Evolutionary conservation across 768 basidiomycete species (phyloP).

Genomic region (Arthromyces matolae): DNA sequence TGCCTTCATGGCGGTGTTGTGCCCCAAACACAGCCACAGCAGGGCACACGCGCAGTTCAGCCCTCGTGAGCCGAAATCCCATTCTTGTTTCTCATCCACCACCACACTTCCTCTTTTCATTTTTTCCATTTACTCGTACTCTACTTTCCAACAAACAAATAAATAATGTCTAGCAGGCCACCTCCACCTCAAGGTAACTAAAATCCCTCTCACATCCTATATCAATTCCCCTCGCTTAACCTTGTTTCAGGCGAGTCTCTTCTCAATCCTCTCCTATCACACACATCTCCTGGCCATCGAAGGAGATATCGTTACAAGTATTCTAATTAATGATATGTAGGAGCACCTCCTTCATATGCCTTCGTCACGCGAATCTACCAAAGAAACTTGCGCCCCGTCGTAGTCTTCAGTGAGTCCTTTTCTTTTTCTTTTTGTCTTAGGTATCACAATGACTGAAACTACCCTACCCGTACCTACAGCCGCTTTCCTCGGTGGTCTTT

Average conservation of each 20-base stretch:
- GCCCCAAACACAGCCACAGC: no score
- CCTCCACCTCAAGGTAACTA: conserved; percentile 40
- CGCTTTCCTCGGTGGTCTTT: conserved; percentile 48
- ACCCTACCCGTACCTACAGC: conserved; percentile 29
- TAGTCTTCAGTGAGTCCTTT: conserved; percentile 36
- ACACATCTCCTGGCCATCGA: neutral
- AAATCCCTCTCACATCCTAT: neutral
- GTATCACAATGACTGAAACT: neutral
- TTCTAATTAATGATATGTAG: conserved; percentile 22
- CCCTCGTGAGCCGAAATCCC: no score
- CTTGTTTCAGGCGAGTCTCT: conserved; percentile 21
- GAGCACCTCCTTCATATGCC: conserved; percentile 55
- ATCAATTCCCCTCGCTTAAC: neutral
- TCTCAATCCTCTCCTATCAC: no score
- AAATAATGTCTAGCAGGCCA: conserved; percentile 33
- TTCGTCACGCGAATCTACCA: conserved; percentile 54
- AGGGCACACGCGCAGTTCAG: no score
- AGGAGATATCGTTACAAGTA: neutral
- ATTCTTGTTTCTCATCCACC: conserved; percentile 13
- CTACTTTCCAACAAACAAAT: conserved; percentile 5
- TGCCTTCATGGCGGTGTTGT: no score
- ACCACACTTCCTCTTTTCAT: conserved; percentile 1
- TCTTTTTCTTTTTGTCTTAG: neutral
- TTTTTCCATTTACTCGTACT: conserved; percentile 1
- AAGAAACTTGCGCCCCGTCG: conserved; percentile 59